Conservation (phyloP, 352 stramenopile species). For the Aphanomyces astaci region DNA sequence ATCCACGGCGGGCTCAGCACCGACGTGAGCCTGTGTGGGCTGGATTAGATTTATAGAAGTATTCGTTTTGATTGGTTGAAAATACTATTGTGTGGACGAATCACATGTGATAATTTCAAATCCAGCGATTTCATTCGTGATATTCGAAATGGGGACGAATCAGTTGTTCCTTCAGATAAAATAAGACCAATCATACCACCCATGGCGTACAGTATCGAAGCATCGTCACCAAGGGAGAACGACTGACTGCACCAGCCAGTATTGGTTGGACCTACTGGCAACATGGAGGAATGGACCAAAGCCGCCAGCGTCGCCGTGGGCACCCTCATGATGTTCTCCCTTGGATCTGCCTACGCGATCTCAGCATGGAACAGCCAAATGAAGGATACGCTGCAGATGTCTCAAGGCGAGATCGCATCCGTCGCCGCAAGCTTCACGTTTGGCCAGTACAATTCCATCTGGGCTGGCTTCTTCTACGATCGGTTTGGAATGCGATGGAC, state of each 20-base stretch:
- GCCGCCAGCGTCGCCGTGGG: constrained; percentile 40
- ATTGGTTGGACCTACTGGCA: constrained; percentile 47
- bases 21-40: constrained; percentile 72
- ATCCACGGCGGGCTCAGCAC: constrained; percentile 69
- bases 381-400: constrained; percentile 43
- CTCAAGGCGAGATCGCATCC: constrained; percentile 60
- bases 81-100: too few species aligned
- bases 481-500: constrained; percentile 53
- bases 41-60: constrained; percentile 35
- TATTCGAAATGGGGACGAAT: too few species aligned
- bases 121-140: background rate
- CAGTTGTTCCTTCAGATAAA: too few species aligned
- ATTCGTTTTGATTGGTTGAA: background rate
- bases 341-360: constrained; percentile 69
- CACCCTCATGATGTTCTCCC: constrained; percentile 45
- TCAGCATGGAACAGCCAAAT: constrained; percentile 74
- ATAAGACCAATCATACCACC: too few species aligned
- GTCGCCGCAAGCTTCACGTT: constrained; percentile 75
- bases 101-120: background rate
- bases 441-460: constrained; percentile 66
- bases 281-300: too few species aligned
- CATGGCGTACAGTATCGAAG: too few species aligned
- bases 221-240: too few species aligned
- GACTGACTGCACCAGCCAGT: constrained; percentile 30
- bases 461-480: constrained; percentile 57